These are phyloP conservation scores for Inga laurina DNA, from an alignment of 306 rosid genomes.

Conservation along the genomic window DNA sequence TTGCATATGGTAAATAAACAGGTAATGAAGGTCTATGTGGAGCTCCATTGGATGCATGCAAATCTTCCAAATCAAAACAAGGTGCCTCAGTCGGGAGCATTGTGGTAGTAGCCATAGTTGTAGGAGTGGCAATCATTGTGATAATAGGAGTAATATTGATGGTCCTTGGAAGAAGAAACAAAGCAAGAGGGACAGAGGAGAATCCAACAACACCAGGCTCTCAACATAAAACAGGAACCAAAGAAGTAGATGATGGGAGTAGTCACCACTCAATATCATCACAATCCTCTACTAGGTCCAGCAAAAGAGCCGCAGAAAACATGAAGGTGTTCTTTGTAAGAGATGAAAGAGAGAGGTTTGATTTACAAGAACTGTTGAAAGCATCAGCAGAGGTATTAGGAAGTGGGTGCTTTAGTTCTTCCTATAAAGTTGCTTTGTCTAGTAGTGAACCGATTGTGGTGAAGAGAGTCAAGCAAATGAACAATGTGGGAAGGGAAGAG, in stretches of 20 bases:
- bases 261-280: constrained; percentile 31
- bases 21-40: constrained; percentile 79
- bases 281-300: not conserved
- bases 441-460: constrained; percentile 70
- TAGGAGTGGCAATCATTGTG: constrained; percentile 42
- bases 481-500: constrained; percentile 72
- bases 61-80: not conserved
- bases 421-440: constrained; percentile 70
- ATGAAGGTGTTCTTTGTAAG: constrained; percentile 64
- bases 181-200: constrained; percentile 28
- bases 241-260: not conserved
- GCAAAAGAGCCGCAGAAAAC: constrained; percentile 37
- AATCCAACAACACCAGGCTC: constrained; percentile 20
- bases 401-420: constrained; percentile 73
- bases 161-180: constrained; percentile 36
- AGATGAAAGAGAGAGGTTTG: constrained; percentile 65
- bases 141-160: constrained; percentile 44
- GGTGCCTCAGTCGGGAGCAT: constrained; percentile 24
- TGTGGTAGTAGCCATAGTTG: constrained; percentile 43
- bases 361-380: constrained; percentile 67
- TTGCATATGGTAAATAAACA: constrained; percentile 30
- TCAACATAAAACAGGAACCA: constrained; percentile 22
- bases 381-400: constrained; percentile 91
- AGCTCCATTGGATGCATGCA: constrained; percentile 53
- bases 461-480: constrained; percentile 89